phyloP scores from a whole-genome alignment of 495 filamentous ascomycete genomes.

The Aspergillus olivimuriae region DNA sequence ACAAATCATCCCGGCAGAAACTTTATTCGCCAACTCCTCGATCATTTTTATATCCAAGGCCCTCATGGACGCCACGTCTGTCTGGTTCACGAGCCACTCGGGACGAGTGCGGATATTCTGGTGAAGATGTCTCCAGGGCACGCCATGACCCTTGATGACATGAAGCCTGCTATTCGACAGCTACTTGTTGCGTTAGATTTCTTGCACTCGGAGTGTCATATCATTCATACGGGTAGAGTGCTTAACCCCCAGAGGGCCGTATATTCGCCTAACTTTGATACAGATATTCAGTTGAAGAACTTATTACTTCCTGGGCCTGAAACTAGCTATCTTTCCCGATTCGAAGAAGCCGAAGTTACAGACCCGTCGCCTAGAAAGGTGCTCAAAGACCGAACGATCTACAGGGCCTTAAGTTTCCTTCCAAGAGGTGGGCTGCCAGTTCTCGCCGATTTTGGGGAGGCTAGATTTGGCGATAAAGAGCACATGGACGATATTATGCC shows the following conservation, averaged over 20 bases:
- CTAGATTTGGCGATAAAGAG: constrained; percentile 10
- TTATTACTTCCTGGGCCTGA: constrained; percentile 20
- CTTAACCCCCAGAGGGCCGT: no score
- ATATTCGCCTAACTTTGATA: constrained; percentile 4
- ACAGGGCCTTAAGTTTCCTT: constrained; percentile 16
- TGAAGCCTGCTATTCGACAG: constrained; percentile 20
- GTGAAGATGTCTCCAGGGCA: constrained; percentile 13
- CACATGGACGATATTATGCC: constrained; percentile 26
- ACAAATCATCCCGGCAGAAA: constrained; percentile 23
- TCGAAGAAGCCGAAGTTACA: constrained; percentile 18
- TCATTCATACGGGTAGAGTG: constrained; percentile 42
- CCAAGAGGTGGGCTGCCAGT: constrained; percentile 13
- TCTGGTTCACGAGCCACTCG: constrained; percentile 35
- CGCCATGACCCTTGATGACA: constrained; percentile 13
- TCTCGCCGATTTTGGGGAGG: constrained; percentile 24
- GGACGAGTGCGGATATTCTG: constrained; percentile 24
- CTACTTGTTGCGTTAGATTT: constrained; percentile 36
- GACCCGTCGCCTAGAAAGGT: constrained; percentile 19
- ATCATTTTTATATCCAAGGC: constrained; percentile 31
- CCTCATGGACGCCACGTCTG: constrained; percentile 35
- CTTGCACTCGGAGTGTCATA: constrained; percentile 29
- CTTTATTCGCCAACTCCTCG: constrained; percentile 27
- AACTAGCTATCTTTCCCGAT: constrained; percentile 12
- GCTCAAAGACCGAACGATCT: constrained; percentile 14
- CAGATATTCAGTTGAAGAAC: constrained; percentile 22